Evolutionary conservation across 2,329 filamentous ascomycete genomes (phyloP), one percentile per base, ranked within the genome.

Genomic region (Xylaria digitata): DNA sequence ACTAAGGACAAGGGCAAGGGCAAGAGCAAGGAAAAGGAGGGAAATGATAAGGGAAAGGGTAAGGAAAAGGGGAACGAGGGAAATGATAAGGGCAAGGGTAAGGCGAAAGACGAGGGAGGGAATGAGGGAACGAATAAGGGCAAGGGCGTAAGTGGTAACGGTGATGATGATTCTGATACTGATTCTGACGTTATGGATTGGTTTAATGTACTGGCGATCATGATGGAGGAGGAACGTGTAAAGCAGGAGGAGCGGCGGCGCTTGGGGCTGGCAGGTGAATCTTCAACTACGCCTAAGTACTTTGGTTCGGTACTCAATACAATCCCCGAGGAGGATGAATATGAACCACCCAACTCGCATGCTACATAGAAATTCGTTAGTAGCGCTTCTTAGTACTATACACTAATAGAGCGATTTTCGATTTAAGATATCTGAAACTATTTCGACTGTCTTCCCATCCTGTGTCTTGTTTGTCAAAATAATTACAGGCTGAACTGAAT

Each of bases 341-440:
- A 3, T 26, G 15, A 15, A 5, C 13, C 11, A 9, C 37, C 34
- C 34, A 37, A 13, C n/a, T n/a, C n/a, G n/a, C n/a, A n/a, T 40
- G 11, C 1, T 3, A 15, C 11, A 15, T 5, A 40, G 37, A 23
- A 17, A 21, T 58, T 40, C 6, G 17, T 43, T 43, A 52, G 34
- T 26, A 60, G 57, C 57, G 46, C 34, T 49, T 59, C 19, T 15
- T 52, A 52, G 57, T 43, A 30, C 21, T 32, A 26, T 34, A 52
- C 52, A 56, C 15, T 6, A 8, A 34, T 11, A n/a, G n/a, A 53
- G 30, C 40, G 34, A 15, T n/a, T 53, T 34, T 21, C 5, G 11
- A 8, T 37, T 19, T 34, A 13, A 11, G 9, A 34, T 15, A 37
- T 21, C 19, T 8, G 3, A 13, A 52, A 37, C 30, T 21, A 15